These are phyloP conservation scores for Termitomyces titanicus DNA, from an alignment of 768 basidiomycete species.

Conservation along the genomic window DNA sequence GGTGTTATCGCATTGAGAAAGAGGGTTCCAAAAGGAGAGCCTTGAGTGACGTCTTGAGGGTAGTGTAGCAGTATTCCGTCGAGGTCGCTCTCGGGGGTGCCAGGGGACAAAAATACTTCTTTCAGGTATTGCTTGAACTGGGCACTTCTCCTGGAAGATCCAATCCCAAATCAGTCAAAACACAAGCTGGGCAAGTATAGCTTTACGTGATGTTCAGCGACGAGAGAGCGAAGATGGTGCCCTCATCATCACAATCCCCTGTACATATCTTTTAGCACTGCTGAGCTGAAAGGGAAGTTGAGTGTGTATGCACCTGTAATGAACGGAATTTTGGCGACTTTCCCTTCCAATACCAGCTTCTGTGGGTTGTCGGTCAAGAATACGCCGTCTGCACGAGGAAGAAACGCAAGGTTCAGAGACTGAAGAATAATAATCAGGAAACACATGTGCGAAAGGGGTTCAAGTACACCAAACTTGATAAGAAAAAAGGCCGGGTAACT, in stretches of 20 bases:
- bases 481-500: conserved; percentile 35
- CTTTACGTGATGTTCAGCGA: conserved; percentile 46
- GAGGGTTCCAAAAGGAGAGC: conserved; percentile 53
- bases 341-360: conserved; percentile 37
- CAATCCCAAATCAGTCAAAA: neutral
- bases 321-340: conserved; percentile 45
- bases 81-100: conserved; percentile 24
- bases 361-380: conserved; percentile 45
- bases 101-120: conserved; percentile 29
- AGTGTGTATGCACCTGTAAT: conserved; percentile 31
- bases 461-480: conserved; percentile 19
- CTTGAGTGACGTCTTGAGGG: conserved; percentile 35
- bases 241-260: conserved; percentile 59
- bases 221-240: conserved; percentile 44
- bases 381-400: conserved; percentile 45
- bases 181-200: too few species aligned
- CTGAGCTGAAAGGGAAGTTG: conserved; percentile 2
- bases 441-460: conserved; percentile 7
- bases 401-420: conserved; percentile 44
- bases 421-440: conserved; percentile 24
- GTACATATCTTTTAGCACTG: neutral
- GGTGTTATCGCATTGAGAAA: conserved; percentile 38
- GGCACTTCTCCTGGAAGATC: conserved; percentile 15
- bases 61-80: conserved; percentile 30
- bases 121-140: conserved; percentile 25